Evolutionary conservation across 1,284 basidiomycete species (phyloP), one percentile per base, ranked within the genome.

Genomic region (Ganoderma sinense): DNA sequence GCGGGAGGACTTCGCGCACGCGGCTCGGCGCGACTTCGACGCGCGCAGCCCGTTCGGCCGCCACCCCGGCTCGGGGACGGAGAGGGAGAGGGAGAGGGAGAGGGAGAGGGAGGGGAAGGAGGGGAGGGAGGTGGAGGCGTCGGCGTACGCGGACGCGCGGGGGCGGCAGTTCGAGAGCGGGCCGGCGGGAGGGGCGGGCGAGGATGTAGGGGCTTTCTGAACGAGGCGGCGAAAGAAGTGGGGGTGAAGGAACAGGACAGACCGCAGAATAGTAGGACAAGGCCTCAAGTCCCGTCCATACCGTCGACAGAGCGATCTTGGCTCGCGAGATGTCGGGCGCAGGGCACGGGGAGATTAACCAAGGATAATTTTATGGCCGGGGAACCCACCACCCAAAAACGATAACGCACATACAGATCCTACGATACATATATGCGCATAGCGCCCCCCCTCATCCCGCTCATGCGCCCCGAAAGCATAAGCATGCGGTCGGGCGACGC

Each of bases 11-110:
- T 78, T 71, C 69, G 66, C 66, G 51, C 75, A 76, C 58, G 78
- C 78, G 67, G 75, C 75, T 2, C 62, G 69, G 23, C 71, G 78
- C 59, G 77, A 79, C 62, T 79, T 78, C 63, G 76, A 62, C n/a
- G 75, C 73, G 0, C 53, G 78, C 69, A 76, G 77, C 66, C 77
- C 78, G 62, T 79, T 78, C 66, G 76, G 74, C 8, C 67, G 71
- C 11, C 78, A 79, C 71, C 71, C 77, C 31, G 78, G 80, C 62
- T 75, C 69, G 60, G 71, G 11, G 7, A 1, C 55, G 16, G 29
- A 64, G 53, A 65, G 71, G 18, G 41, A 14, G 41, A 18, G 41
- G 41, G 41, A 41, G 7, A 4, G 36, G 41, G 40, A 11, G 6
- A 41, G 14, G 40, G 41, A 41, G 1, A 2, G 41, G 41, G 20